Evolutionary conservation across 2,329 filamentous ascomycete genomes (phyloP), one percentile per base, ranked within the genome.

Genomic region (Verticillium zaregamsianum): DNA sequence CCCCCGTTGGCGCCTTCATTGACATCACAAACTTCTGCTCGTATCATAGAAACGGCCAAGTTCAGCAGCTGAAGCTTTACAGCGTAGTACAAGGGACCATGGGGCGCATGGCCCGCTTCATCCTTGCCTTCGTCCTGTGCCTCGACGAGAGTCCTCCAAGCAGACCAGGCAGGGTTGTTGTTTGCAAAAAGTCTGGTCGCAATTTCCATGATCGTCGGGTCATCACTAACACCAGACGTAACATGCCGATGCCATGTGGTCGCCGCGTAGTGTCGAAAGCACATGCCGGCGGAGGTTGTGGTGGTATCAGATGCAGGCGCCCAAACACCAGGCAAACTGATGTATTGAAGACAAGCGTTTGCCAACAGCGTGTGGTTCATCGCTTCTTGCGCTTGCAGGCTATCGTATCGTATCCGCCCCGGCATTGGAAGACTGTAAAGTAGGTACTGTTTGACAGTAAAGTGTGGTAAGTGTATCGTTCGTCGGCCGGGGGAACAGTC

Each of bases 371-470:
- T 31, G 15, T 20, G 25, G 15, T 63, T 52, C 1, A 58, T 4
- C 15, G 1, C 23, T 11, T 58, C 45, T 5, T 20, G 40, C 7
- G 45, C 33, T 12, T 25, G 1, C 9, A 31, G 15, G 12, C 35
- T 4, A 5, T 31, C 49, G 35, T 17, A 15, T n/a, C 20, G 31
- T 20, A n/a, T 12, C 12, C 37, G 1, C 5, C 33, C 40, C 3
- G n/a, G 55, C 17, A 35, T 33, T 5, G 62, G 56, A 28, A 61
- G 59, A 15, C 62, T 59, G 23, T 39, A 58, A 33, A 69, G 40
- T 2, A 70, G 63, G 15, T 66, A 70, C 8, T 69, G n/a, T 2
- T 58, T 65, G 7, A 71, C 60, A 0, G 66, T 63, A 32, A 71
- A 71, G 14, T 70, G 67, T 0, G 66, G 20, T 3, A 68, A 20